phyloP scores from a whole-genome alignment of 371 early-diverging fungal species.

The Mortierella sp. region DNA sequence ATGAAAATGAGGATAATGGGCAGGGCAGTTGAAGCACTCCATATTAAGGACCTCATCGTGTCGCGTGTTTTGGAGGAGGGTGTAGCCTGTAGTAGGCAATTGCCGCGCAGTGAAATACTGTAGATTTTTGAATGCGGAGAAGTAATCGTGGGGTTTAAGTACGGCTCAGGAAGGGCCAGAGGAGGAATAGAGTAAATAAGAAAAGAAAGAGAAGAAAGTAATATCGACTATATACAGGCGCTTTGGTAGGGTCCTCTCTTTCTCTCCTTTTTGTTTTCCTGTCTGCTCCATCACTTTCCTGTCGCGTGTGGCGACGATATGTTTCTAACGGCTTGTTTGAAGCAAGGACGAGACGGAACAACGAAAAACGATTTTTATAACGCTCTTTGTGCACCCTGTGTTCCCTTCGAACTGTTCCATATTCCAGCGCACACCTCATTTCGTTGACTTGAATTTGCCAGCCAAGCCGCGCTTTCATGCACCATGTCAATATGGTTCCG shows the following conservation, averaged over 20 bases:
- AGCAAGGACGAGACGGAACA: conserved; percentile 8
- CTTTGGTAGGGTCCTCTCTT: too few species aligned
- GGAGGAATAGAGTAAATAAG: neutral
- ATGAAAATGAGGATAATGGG: conserved; percentile 15
- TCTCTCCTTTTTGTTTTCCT: neutral
- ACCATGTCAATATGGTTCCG: too few species aligned
- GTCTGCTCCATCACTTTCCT: neutral
- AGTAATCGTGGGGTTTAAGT: neutral
- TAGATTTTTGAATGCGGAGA: neutral
- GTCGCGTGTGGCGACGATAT: neutral
- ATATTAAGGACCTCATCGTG: conserved; percentile 15
- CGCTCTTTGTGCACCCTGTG: neutral
- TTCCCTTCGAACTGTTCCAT: conserved; percentile 8
- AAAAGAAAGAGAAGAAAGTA: neutral
- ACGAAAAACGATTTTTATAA: neutral
- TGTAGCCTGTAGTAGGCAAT: neutral
- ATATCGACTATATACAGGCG: neutral
- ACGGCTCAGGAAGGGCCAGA: neutral
- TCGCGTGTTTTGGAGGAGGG: too few species aligned
- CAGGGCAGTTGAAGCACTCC: too few species aligned
- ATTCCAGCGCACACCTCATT: conserved; percentile 14
- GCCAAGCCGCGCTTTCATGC: too few species aligned
- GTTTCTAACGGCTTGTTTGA: conserved; percentile 4
- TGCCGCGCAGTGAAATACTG: neutral
- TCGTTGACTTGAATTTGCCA: too few species aligned